Evolutionary conservation across 345 rosid genomes (phyloP).

Genomic region (Rhodamnia rubescens): DNA sequence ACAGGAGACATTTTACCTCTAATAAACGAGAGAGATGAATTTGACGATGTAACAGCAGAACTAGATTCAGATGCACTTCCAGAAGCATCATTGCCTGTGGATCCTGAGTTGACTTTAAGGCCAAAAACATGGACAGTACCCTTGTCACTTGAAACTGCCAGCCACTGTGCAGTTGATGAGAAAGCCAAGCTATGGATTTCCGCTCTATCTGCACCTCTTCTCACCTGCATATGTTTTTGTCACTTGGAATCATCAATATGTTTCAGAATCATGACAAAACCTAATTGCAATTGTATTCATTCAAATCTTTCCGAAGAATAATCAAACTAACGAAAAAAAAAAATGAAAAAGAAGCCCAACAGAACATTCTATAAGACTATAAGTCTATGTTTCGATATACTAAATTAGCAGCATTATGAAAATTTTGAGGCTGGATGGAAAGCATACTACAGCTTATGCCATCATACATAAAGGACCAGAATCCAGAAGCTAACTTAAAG

Average conservation of each 20-base stretch:
- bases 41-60: slow-evolving; percentile 20
- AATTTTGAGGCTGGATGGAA: not conserved
- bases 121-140: slow-evolving; percentile 95
- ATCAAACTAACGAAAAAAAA: not conserved
- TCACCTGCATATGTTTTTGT: slow-evolving; percentile 31
- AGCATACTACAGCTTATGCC: not conserved
- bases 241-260: not conserved
- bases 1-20: slow-evolving; percentile 34
- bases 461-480: not conserved
- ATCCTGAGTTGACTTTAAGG: slow-evolving; percentile 62
- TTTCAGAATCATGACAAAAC: not conserved
- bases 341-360: not conserved
- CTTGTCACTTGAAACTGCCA: slow-evolving; percentile 97
- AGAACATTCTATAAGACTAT: not conserved
- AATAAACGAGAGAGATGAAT: slow-evolving; percentile 64
- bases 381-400: not conserved
- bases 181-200: slow-evolving; percentile 94
- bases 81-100: slow-evolving; percentile 37
- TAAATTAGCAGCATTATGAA: not conserved
- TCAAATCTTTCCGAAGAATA: not conserved
- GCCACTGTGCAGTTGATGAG: slow-evolving; percentile 76
- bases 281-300: not conserved
- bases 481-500: not conserved
- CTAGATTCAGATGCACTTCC: slow-evolving; percentile 20
- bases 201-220: slow-evolving; percentile 99